These are phyloP conservation scores for Saturnispora serradocipensis DNA, from an alignment of 805 yeast genomes.

Conservation along the genomic window DNA sequence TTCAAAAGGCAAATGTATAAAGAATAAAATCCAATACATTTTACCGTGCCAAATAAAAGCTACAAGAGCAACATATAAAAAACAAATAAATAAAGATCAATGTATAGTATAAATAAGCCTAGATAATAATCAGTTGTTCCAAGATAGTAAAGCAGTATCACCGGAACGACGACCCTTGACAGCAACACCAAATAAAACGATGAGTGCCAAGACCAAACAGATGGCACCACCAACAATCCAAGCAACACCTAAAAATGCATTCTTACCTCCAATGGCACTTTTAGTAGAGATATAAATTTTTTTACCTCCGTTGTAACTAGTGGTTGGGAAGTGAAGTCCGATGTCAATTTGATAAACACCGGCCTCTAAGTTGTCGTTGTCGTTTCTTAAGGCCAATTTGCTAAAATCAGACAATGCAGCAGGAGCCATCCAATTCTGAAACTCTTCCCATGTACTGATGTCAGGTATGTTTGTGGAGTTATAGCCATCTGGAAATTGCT, in stretches of 20 bases:
- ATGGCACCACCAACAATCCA: constrained; percentile 73
- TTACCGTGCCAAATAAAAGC: not conserved
- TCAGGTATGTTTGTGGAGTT: constrained; percentile 63
- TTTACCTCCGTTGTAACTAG: constrained; percentile 58
- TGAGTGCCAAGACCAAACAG: constrained; percentile 48
- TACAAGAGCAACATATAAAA: not conserved
- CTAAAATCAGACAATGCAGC: constrained; percentile 64
- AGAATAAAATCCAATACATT: not conserved
- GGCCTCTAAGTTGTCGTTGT: constrained; percentile 39
- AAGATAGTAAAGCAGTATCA: constrained; percentile 58
- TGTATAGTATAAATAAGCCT: not conserved
- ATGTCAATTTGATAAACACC: constrained; percentile 59
- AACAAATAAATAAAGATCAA: not conserved
- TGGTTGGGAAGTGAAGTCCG: constrained; percentile 75
- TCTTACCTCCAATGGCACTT: constrained; percentile 69
- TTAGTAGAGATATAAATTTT: constrained; percentile 59
- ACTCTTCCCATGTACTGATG: constrained; percentile 53
- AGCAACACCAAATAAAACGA: constrained; percentile 45
- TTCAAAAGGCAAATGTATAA: not conserved
- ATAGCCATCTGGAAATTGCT: constrained; percentile 64
- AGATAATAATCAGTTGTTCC: constrained; percentile 39
- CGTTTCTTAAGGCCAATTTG: constrained; percentile 58
- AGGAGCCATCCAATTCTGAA: constrained; percentile 84
- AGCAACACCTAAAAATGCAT: constrained; percentile 58
- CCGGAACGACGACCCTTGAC: constrained; percentile 63